These are phyloP conservation scores for Irpex lacteus DNA, from an alignment of 1,284 basidiomycete species.

Conservation along the genomic window DNA sequence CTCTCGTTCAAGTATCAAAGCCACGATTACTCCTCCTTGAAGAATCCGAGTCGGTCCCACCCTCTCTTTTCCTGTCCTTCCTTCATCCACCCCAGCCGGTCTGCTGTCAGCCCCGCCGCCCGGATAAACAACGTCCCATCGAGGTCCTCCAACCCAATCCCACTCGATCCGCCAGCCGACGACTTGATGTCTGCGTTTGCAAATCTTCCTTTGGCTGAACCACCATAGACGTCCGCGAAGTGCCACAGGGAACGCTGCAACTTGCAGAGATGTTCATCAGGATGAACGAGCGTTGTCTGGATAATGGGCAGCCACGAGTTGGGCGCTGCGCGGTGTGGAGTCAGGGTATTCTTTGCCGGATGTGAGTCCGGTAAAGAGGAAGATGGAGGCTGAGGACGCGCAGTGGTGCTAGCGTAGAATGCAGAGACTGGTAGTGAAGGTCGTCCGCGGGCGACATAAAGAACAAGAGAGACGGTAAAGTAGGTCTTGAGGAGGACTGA, in stretches of 20 bases:
- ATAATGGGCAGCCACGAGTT: constrained; percentile 57
- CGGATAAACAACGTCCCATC: constrained; percentile 65
- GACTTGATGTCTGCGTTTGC: constrained; percentile 20
- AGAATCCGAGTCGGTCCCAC: constrained; percentile 29
- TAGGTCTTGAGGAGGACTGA: constrained; percentile 37
- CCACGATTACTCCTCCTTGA: constrained; percentile 5
- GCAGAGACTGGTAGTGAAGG: constrained; percentile 31
- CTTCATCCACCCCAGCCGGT: constrained; percentile 48
- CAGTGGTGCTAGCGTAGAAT: constrained; percentile 31
- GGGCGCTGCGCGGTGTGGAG: constrained; percentile 26
- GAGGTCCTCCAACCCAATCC: constrained; percentile 31
- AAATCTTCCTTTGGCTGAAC: constrained; percentile 33
- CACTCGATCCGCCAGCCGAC: background rate
- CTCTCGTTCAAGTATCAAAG: background rate
- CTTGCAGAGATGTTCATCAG: constrained; percentile 65
- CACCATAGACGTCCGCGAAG: constrained; percentile 48
- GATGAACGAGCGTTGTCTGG: constrained; percentile 45
- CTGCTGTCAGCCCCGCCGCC: constrained; percentile 47
- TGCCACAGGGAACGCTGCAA: constrained; percentile 54
- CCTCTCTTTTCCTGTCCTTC: constrained; percentile 36
- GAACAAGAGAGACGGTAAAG: constrained; percentile 33
- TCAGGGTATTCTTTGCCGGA: constrained; percentile 12
- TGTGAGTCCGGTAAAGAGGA: constrained; percentile 18
- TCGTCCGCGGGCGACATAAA: constrained; percentile 40
- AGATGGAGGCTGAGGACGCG: constrained; percentile 25